Evolutionary conservation across 148 eudicot species (phyloP).

Genomic region (Nyssa sinensis): DNA sequence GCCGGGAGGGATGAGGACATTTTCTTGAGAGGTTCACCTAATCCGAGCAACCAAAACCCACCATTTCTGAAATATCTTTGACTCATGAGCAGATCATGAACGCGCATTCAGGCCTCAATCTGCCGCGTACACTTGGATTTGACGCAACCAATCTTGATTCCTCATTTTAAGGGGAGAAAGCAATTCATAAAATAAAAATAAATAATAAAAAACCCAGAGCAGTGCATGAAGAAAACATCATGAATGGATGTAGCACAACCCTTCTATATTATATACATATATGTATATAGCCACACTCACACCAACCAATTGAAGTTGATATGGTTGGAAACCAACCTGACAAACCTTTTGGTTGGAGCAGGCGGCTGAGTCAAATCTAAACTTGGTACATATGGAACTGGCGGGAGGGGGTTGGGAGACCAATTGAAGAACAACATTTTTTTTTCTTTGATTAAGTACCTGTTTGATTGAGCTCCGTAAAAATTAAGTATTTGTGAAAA

Average conservation of each 20-base stretch:
- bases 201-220: too few relatives aligned
- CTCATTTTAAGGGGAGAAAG: too few relatives aligned
- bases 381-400: too few relatives aligned
- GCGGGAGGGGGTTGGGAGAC: too few relatives aligned
- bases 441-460: too few relatives aligned
- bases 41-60: neutral
- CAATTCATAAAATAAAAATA: too few relatives aligned
- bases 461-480: too few relatives aligned
- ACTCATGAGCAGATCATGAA: neutral
- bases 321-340: neutral
- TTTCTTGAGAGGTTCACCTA: slow-evolving; percentile 2
- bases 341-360: neutral
- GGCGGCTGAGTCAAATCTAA: neutral
- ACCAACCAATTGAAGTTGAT: neutral
- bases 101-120: neutral
- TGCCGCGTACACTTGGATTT: neutral
- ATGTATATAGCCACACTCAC: neutral
- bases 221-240: neutral
- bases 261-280: neutral
- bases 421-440: too few relatives aligned
- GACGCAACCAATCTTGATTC: neutral
- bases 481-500: too few relatives aligned
- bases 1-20: neutral
- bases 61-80: neutral
- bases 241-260: neutral